A percentile compares a stretch with the other conserved stretches of the same genome.
Evolutionary conservation across 495 filamentous ascomycete genomes (phyloP).

Genomic region (Penicillium coprophilum): DNA sequence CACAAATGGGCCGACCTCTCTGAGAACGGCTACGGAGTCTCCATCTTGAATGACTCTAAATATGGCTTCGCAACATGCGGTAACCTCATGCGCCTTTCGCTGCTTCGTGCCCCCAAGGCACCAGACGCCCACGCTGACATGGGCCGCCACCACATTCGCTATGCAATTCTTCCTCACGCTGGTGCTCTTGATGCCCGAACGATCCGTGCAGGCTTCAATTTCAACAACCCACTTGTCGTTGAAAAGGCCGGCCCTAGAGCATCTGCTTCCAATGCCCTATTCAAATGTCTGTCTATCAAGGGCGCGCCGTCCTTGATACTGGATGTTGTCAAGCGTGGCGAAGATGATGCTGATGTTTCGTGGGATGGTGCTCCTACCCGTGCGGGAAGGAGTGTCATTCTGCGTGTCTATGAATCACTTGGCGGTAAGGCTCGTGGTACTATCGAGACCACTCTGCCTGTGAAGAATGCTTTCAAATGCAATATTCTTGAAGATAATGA

Average conservation of each 20-base stretch:
- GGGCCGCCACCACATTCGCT: conserved; percentile 85
- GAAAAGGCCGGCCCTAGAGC: conserved; percentile 24
- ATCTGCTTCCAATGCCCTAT: conserved; percentile 23
- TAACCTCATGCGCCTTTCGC: conserved; percentile 86
- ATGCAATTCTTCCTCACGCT: conserved; percentile 84
- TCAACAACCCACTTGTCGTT: conserved; percentile 79
- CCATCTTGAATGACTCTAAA: conserved; percentile 92
- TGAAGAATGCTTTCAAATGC: conserved; percentile 75
- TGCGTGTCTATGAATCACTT: conserved; percentile 88
- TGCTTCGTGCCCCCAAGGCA: conserved; percentile 91
- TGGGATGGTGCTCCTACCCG: conserved; percentile 65
- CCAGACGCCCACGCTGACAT: conserved; percentile 97
- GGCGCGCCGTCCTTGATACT: conserved; percentile 65
- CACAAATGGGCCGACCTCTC: conserved; percentile 98
- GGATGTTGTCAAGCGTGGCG: conserved; percentile 86
- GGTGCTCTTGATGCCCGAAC: conserved; percentile 70
- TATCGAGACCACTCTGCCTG: conserved; percentile 62
- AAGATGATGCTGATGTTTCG: conserved; percentile 90
- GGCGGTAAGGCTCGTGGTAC: conserved; percentile 72
- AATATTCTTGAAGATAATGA: conserved; percentile 69
- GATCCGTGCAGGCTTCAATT: conserved; percentile 80
- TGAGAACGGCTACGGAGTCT: conserved; percentile 87
- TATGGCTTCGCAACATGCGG: conserved; percentile 93
- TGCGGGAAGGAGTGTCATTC: conserved; percentile 72
- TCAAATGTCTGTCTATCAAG: conserved; percentile 55